Percentiles rank a stretch among this genome's conserved stretches.
phyloP scores from a whole-genome alignment of 371 early-diverging fungal species.

The Cokeromyces recurvatus region DNA sequence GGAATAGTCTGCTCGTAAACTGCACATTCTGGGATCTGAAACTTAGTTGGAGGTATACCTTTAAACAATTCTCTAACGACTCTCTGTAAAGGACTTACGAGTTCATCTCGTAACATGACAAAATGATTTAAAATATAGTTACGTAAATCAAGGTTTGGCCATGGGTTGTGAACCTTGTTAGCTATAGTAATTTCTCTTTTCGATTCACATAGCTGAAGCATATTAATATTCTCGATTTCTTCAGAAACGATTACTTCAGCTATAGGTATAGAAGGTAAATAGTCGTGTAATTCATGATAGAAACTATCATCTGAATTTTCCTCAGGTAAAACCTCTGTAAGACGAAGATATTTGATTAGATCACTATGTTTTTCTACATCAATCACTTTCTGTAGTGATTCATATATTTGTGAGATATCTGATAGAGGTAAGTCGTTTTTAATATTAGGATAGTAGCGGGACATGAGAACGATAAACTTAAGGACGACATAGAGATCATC shows the following conservation, averaged over 20 bases:
- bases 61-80: constrained; percentile 3
- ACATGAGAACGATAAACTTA: neutral
- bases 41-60: neutral
- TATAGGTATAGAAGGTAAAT: constrained; percentile 5
- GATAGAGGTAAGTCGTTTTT: constrained; percentile 1
- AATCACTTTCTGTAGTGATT: neutral
- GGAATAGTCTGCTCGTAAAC: neutral
- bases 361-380: neutral
- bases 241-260: constrained; percentile 3
- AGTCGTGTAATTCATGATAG: neutral
- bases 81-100: constrained; percentile 17
- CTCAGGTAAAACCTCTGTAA: neutral
- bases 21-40: neutral
- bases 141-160: constrained; percentile 12
- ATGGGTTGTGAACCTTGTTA: constrained; percentile 7
- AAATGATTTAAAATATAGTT: constrained; percentile 26
- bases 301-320: neutral
- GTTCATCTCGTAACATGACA: constrained; percentile 24
- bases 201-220: neutral
- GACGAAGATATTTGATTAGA: neutral
- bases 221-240: neutral
- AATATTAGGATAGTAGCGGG: neutral
- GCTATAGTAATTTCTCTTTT: neutral
- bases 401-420: neutral
- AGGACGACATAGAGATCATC: constrained; percentile 2